Evolutionary conservation across 352 stramenopile genomes (phyloP).

Genomic region (Phytophthora tubulina): DNA sequence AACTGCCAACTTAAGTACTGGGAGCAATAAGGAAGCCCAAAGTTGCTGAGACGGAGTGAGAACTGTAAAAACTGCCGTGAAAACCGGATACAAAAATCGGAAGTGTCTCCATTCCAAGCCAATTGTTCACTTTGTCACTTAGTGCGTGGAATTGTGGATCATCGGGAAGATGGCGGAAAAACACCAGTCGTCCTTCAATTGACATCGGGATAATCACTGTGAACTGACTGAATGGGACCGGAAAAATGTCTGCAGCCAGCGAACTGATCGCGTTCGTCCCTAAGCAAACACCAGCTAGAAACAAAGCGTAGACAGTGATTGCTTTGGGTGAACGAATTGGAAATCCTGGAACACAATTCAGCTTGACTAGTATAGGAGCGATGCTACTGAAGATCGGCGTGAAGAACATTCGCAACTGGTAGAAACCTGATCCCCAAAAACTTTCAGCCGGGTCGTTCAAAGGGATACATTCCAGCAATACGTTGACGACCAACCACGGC

Average conservation of each 20-base stretch:
- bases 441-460: constrained; percentile 25
- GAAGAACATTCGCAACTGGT: constrained; percentile 42
- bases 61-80: constrained; percentile 45
- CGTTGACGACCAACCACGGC: constrained; percentile 38
- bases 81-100: constrained; percentile 51
- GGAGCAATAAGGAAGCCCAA: constrained; percentile 46
- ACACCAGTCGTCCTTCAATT: constrained; percentile 21
- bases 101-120: constrained; percentile 31
- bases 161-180: constrained; percentile 22
- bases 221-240: constrained; percentile 48
- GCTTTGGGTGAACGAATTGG: constrained; percentile 16
- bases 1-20: constrained; percentile 49
- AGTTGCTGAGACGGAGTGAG: constrained; percentile 41
- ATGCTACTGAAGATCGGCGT: constrained; percentile 26
- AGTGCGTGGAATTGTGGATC: constrained; percentile 23
- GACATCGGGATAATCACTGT: constrained; percentile 30
- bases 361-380: constrained; percentile 17
- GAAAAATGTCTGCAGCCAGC: constrained; percentile 37
- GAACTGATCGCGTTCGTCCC: constrained; percentile 30
- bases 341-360: constrained; percentile 45
- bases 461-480: constrained; percentile 43
- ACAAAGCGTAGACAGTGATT: constrained; percentile 15
- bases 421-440: constrained; percentile 31
- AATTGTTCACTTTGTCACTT: constrained; percentile 38
- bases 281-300: constrained; percentile 32